These are phyloP conservation scores for Zea luxurians DNA, from an alignment of 176 grass and related monocot genomes.

Conservation along the genomic window DNA sequence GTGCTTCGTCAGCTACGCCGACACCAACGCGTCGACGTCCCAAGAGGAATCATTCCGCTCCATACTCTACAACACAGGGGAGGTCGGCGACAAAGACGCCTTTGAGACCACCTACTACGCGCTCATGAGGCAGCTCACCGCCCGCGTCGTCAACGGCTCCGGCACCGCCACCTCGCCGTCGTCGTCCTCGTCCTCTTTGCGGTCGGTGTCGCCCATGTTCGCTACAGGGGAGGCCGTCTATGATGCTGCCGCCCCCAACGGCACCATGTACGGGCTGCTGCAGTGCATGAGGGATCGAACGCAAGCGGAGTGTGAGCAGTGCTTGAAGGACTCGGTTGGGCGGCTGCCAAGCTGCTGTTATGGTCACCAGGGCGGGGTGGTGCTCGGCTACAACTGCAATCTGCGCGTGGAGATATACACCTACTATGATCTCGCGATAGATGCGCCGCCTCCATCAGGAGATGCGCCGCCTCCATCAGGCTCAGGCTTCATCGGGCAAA, in stretches of 20 bases:
- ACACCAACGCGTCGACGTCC: not conserved
- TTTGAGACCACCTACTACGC: no score
- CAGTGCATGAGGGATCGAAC: conserved; percentile 53
- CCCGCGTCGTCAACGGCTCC: conserved; percentile 15
- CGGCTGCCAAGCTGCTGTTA: not conserved
- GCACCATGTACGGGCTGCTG: conserved; percentile 46
- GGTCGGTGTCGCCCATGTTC: conserved; percentile 22
- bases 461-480: not conserved
- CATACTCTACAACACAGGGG: rapidly evolving
- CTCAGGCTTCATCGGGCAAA: no score
- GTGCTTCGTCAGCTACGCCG: conserved; percentile 4
- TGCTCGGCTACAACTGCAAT: conserved; percentile 38
- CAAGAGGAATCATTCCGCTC: not conserved
- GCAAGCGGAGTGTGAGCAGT: conserved; percentile 21
- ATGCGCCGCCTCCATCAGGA: not conserved
- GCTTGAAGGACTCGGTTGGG: conserved; percentile 12
- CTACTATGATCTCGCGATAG: conserved; percentile 36
- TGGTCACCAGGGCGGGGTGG: conserved; percentile 6
- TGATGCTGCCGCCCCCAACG: not conserved
- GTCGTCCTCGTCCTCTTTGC: not conserved
- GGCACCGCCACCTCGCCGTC: not conserved
- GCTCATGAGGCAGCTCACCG: not conserved
- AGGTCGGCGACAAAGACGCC: no score
- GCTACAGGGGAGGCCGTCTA: conserved; percentile 37
- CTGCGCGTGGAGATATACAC: conserved; percentile 13